phyloP scores from a whole-genome alignment of 345 rosid species.

The Triadica sebifera region DNA sequence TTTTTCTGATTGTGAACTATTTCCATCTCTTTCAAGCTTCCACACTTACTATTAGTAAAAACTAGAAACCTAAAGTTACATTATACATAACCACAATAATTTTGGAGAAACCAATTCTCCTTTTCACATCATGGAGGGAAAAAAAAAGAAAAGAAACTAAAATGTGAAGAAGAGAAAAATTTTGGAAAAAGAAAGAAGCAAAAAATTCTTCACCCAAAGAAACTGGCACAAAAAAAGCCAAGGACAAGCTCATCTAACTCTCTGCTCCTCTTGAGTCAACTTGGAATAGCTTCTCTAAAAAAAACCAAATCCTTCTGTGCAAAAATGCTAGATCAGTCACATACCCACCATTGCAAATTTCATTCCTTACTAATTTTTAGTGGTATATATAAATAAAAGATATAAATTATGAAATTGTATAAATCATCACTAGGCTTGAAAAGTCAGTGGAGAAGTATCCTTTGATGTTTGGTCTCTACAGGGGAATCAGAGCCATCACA shows the following conservation, averaged over 20 bases:
- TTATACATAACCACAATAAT: slow-evolving; percentile 8
- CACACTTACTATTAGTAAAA: slow-evolving; percentile 1
- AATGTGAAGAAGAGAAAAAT: slow-evolving; percentile 14
- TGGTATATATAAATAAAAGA: slow-evolving; percentile 22
- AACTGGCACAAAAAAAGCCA: slow-evolving; percentile 21
- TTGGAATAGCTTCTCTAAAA: slow-evolving; percentile 23
- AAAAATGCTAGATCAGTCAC: slow-evolving; percentile 39
- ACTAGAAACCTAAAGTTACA: neutral
- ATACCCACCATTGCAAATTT: slow-evolving; percentile 21
- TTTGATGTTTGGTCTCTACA: slow-evolving; percentile 59
- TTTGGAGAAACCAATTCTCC: slow-evolving; percentile 14
- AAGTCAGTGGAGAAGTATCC: slow-evolving; percentile 60
- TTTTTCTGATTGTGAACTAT: neutral
- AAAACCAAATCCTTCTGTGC: slow-evolving; percentile 34
- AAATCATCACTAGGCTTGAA: neutral
- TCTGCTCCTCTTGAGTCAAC: slow-evolving; percentile 22
- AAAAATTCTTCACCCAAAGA: slow-evolving; percentile 18
- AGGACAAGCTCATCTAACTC: slow-evolving; percentile 21
- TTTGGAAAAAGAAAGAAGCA: neutral
- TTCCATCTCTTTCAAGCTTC: neutral
- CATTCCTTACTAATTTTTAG: slow-evolving; percentile 33
- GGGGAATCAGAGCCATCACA: slow-evolving; percentile 55
- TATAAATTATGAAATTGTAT: slow-evolving; percentile 5
- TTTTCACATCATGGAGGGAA: slow-evolving; percentile 32
- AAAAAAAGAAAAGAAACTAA: slow-evolving; percentile 21